Evolutionary conservation across 1,284 basidiomycete species (phyloP).

Genomic region (Leccinum subrobustum): DNA sequence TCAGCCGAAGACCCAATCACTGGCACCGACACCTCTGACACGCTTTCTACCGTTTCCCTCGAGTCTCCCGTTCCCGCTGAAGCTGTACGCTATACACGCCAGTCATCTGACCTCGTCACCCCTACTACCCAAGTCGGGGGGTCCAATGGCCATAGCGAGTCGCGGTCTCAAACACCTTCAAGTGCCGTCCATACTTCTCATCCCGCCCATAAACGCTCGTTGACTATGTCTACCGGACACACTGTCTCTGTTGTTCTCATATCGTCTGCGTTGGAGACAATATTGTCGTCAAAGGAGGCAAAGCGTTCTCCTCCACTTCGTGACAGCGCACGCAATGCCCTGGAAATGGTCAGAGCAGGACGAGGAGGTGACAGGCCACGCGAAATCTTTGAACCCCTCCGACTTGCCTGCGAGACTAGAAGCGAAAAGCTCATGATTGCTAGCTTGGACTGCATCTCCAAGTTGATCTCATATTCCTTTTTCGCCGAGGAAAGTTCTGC

Average conservation of each 20-base stretch:
- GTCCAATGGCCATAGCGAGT: slow-evolving; percentile 15
- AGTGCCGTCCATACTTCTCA: slow-evolving; percentile 14
- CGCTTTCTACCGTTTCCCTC: slow-evolving; percentile 1
- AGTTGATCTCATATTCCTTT: slow-evolving; percentile 95
- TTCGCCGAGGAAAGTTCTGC: slow-evolving; percentile 62
- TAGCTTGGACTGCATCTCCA: slow-evolving; percentile 93
- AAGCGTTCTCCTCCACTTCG: slow-evolving; percentile 79
- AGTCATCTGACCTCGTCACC: slow-evolving; percentile 4
- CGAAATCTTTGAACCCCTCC: slow-evolving; percentile 90
- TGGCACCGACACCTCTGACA: neutral
- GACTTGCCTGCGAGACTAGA: slow-evolving; percentile 90
- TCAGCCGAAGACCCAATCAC: slow-evolving; percentile 1
- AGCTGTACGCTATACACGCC: slow-evolving; percentile 2
- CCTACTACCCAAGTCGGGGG: slow-evolving; percentile 6
- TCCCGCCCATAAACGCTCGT: slow-evolving; percentile 50
- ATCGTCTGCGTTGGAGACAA: slow-evolving; percentile 84
- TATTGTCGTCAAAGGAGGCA: slow-evolving; percentile 87
- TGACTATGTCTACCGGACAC: slow-evolving; percentile 71
- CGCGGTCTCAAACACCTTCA: slow-evolving; percentile 22
- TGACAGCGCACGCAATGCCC: slow-evolving; percentile 78
- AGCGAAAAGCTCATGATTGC: slow-evolving; percentile 92
- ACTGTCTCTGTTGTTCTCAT: slow-evolving; percentile 79
- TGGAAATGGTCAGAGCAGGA: slow-evolving; percentile 79
- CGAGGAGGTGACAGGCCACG: slow-evolving; percentile 70
- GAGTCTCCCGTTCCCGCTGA: slow-evolving; percentile 8